Evolutionary conservation across 768 basidiomycete genomes (phyloP).

Genomic region (Mycena rebaudengoi): DNA sequence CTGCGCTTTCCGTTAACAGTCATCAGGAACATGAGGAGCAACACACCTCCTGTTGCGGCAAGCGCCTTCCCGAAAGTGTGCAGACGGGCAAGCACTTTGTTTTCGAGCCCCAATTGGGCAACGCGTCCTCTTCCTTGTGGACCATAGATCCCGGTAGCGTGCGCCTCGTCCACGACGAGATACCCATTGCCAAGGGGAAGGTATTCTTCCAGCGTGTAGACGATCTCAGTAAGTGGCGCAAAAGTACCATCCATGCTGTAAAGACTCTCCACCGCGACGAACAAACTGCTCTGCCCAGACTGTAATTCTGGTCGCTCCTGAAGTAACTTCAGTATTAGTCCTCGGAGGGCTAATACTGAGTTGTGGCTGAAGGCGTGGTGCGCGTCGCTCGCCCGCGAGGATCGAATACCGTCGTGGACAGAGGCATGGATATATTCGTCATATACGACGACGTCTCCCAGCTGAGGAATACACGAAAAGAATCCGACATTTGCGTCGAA

Average conservation of each 20-base stretch:
- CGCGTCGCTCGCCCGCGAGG: constrained; percentile 55
- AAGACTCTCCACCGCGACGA: constrained; percentile 87
- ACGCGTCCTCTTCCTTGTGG: constrained; percentile 80
- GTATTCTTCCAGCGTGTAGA: constrained; percentile 64
- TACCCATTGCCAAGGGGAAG: constrained; percentile 73
- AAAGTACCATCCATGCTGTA: constrained; percentile 98
- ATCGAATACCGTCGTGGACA: constrained; percentile 90
- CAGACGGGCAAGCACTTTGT: constrained; percentile 76
- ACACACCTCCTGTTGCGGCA: constrained; percentile 85
- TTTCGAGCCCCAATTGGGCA: constrained; percentile 71
- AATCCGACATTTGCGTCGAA: constrained; percentile 93
- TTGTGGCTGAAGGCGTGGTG: constrained; percentile 77
- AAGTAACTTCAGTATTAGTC: constrained; percentile 51
- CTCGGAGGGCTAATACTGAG: constrained; percentile 58
- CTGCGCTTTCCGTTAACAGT: constrained; percentile 40
- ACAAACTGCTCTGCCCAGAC: constrained; percentile 59
- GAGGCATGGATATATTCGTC: constrained; percentile 93
- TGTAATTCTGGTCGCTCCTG: constrained; percentile 45
- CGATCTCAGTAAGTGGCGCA: constrained; percentile 74
- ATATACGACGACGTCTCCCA: constrained; percentile 78
- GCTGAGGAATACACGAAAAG: constrained; percentile 82
- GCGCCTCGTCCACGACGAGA: constrained; percentile 92
- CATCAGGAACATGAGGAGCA: background rate
- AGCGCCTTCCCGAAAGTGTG: constrained; percentile 96
- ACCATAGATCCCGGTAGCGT: constrained; percentile 92